Percentiles rank a stretch among this genome's conserved stretches.
phyloP scores from a whole-genome alignment of 306 rosid genomes.

The Casuarina glauca region DNA sequence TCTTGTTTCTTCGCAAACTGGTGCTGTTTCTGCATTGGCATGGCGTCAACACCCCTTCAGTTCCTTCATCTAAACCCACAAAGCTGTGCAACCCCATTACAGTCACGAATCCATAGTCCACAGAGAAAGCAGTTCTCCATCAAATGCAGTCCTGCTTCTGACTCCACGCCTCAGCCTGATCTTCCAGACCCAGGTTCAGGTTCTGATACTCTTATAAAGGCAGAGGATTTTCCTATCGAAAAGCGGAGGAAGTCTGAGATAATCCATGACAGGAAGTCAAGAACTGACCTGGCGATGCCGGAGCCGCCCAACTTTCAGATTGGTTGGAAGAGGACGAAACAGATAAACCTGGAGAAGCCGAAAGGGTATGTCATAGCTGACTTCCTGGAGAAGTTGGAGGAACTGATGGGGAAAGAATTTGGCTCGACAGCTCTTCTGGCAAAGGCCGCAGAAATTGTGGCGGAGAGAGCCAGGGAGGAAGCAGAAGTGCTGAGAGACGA shows the following conservation, averaged over 20 bases:
- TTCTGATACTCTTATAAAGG: constrained; percentile 49
- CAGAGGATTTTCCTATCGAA: constrained; percentile 76
- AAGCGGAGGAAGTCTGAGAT: constrained; percentile 81
- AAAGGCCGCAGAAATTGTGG: constrained; percentile 81
- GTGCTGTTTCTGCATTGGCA: constrained; percentile 27
- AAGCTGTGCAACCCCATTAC: constrained; percentile 31
- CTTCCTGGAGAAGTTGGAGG: constrained; percentile 78
- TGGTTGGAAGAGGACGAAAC: constrained; percentile 93
- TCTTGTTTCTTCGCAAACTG: constrained; percentile 27
- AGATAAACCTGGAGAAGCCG: constrained; percentile 70
- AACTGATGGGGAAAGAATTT: constrained; percentile 68
- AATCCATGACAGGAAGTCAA: constrained; percentile 41
- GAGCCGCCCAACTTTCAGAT: constrained; percentile 84
- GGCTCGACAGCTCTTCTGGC: constrained; percentile 71
- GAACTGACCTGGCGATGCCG: constrained; percentile 34
- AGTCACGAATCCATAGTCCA: constrained; percentile 20
- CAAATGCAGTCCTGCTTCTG: constrained; percentile 36
- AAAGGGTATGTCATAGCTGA: constrained; percentile 78
- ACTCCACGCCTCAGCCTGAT: constrained; percentile 37
- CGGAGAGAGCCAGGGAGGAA: constrained; percentile 90
- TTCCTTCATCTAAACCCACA: constrained; percentile 32
- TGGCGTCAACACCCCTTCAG: constrained; percentile 66
- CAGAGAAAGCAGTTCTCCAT: constrained; percentile 38
- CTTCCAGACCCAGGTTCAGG: constrained; percentile 50
- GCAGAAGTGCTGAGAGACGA: constrained; percentile 72